Base-by-base conservation (phyloP, 441 rosid species). In the Kokia cookei region DNA sequence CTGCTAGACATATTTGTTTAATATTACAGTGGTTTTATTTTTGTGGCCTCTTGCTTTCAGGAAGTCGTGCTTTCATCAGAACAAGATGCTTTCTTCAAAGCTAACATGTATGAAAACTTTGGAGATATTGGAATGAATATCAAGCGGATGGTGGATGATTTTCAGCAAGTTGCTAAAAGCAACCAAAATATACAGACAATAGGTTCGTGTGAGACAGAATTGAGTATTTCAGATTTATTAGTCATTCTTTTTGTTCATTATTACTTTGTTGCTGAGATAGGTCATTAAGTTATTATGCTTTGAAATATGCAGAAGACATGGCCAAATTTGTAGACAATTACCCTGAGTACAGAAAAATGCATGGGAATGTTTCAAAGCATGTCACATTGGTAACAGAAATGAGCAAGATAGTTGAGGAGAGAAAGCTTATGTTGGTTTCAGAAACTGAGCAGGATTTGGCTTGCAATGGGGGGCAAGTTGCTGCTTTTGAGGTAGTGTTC, bases 111-210 rank as follows among this genome's bases (percentile, higher is more conserved):
- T 67, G 97, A 95, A 80, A 95, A 95, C 72, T 95, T 95, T 83
- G 98, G 99, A 78, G 99, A 93, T 80, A 95, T 95, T 54, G 98
- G 97, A 81, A 90, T 90, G 94, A 95, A 89, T 81, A 91, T 95
- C 80, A 93, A 95, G 91, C 81, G 85, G 60, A 93, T 90, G 99
- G 99, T 95, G 64, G 99, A 95, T 74, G 96, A 93, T 72, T 91
- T 95, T 88, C 99, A 95, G 84, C 99, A 93, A 84, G 87, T 86
- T 87, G 96, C 97, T 24, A 88, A 90, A 84, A 91, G 99, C 75
- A 95, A 95, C 86, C 98, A 91, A 82, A 95, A 81, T 77, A 88
- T 93, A 73, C 96, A 89, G 84, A 95, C 99, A 64, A 82, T 95
- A 88, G 99, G 99, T 95, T 83, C 9, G 87, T 69, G 65, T 76